Evolutionary conservation across 495 filamentous ascomycete species (phyloP).

Genomic region (Trichoderma orchidacearum): DNA sequence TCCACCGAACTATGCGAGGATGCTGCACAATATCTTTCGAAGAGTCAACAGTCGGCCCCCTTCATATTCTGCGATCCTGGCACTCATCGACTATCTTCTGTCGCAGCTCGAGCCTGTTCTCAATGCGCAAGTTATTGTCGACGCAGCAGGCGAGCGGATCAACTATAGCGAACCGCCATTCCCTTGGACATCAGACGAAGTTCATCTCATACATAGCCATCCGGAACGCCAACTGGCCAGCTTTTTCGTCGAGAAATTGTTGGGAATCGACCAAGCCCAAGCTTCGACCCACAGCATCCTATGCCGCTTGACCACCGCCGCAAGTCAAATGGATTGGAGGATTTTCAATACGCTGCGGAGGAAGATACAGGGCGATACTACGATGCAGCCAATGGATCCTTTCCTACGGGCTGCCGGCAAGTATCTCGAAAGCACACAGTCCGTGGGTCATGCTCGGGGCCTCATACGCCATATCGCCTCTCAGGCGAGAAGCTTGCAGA

Average conservation of each 20-base stretch:
- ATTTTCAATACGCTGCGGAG: constrained; percentile 17
- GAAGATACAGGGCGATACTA: constrained; percentile 20
- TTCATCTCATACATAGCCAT: constrained; percentile 20
- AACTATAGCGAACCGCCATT: constrained; percentile 12
- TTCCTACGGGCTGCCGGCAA: constrained; percentile 21
- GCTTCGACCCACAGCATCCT: constrained; percentile 29
- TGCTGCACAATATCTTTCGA: constrained; percentile 31
- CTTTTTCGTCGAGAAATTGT: constrained; percentile 37
- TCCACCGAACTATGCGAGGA: constrained; percentile 22
- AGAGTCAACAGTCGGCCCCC: constrained; percentile 35
- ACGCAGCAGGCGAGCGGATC: constrained; percentile 14
- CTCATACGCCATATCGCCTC: constrained; percentile 20
- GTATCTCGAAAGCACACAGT: constrained; percentile 19
- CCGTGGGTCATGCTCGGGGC: constrained; percentile 9
- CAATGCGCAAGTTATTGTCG: constrained; percentile 27
- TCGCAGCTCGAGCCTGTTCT: constrained; percentile 34
- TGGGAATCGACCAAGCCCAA: constrained; percentile 32
- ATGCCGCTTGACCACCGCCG: constrained; percentile 22
- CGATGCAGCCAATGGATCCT: constrained; percentile 15
- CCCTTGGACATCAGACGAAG: constrained; percentile 23
- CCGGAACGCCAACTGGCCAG: constrained; percentile 22
- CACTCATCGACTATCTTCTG: constrained; percentile 37
- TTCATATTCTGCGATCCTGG: constrained; percentile 38
- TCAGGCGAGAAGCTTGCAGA: constrained; percentile 25
- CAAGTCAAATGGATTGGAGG: constrained; percentile 16